phyloP scores from a whole-genome alignment of 148 eudicot genomes.

The Pharnaceum exiguum region DNA sequence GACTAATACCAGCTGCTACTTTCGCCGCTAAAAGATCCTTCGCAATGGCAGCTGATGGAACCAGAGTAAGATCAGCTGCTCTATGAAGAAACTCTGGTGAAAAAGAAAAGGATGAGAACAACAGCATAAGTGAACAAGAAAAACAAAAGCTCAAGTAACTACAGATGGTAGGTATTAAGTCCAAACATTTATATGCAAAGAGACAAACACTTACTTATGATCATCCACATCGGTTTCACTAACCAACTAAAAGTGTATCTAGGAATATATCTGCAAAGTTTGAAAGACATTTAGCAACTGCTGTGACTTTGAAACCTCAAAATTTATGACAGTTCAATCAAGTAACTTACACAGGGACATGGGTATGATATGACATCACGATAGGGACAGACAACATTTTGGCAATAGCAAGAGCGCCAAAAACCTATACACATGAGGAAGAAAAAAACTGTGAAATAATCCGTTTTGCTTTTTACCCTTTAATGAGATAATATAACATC shows the following conservation, averaged over 20 bases:
- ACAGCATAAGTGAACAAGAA: neutral
- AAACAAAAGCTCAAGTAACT: neutral
- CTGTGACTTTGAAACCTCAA: neutral
- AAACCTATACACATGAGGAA: constrained; percentile 47
- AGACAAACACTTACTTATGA: constrained; percentile 59
- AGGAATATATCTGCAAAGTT: constrained; percentile 75
- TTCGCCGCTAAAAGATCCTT: constrained; percentile 84
- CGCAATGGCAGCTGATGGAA: constrained; percentile 94
- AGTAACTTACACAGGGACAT: constrained; percentile 86
- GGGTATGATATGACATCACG: constrained; percentile 98
- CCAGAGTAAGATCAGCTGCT: constrained; percentile 93
- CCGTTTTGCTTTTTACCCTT: neutral
- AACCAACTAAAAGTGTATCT: constrained; percentile 98
- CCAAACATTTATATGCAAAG: neutral
- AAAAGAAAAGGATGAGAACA: no score
- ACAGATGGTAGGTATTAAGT: neutral
- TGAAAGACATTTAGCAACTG: constrained; percentile 13
- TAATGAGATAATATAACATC: neutral
- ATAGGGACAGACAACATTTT: constrained; percentile 79
- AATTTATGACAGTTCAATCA: neutral
- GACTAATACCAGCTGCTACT: constrained; percentile 69
- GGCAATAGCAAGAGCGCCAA: constrained; percentile 89
- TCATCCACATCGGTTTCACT: constrained; percentile 96
- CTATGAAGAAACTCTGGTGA: constrained; percentile 81
- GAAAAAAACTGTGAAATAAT: constrained; percentile 2